Percentiles rank a stretch among this genome's conserved stretches.
Conservation (phyloP, 768 basidiomycete species). For the Russula olivacea region DNA sequence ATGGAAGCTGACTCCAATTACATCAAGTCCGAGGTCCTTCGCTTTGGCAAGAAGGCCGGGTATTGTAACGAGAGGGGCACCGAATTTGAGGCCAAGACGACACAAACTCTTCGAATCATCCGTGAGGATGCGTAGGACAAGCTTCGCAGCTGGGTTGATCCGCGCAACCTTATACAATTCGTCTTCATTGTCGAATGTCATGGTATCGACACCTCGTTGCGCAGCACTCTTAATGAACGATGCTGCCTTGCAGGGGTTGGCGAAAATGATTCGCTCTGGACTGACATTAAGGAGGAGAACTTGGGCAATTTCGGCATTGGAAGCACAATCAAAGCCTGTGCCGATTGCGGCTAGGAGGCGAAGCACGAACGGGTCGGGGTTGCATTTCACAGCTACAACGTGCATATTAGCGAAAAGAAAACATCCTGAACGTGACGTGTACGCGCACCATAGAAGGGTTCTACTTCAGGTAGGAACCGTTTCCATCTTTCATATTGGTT, state of each 20-base stretch:
- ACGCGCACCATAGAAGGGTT: constrained; percentile 85
- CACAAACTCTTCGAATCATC: constrained; percentile 96
- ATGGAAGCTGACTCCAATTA: constrained; percentile 95
- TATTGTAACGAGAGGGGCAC: constrained; percentile 80
- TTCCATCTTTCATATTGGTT: constrained; percentile 81
- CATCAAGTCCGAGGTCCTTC: constrained; percentile 69
- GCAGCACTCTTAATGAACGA: constrained; percentile 88
- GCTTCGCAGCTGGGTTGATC: constrained; percentile 71
- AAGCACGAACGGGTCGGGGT: constrained; percentile 93
- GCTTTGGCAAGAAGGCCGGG: constrained; percentile 77
- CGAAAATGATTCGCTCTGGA: constrained; percentile 86
- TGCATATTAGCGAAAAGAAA: constrained; percentile 55
- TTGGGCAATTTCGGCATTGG: constrained; percentile 83
- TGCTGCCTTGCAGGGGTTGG: constrained; percentile 96
- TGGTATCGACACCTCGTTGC: constrained; percentile 73
- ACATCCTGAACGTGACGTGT: constrained; percentile 29
- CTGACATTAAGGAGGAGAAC: constrained; percentile 70
- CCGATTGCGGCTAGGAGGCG: constrained; percentile 87
- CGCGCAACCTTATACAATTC: constrained; percentile 91
- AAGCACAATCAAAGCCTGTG: constrained; percentile 95
- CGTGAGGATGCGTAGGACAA: constrained; percentile 93
- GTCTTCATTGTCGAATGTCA: constrained; percentile 99
- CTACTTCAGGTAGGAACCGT: constrained; percentile 69
- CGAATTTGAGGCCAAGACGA: constrained; percentile 91
- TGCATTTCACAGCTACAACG: constrained; percentile 85